A percentile compares a stretch with the other conserved stretches of the same genome.
Evolutionary conservation across 331 rosid species (phyloP).

Genomic region (Rhamnella rubrinervis): DNA sequence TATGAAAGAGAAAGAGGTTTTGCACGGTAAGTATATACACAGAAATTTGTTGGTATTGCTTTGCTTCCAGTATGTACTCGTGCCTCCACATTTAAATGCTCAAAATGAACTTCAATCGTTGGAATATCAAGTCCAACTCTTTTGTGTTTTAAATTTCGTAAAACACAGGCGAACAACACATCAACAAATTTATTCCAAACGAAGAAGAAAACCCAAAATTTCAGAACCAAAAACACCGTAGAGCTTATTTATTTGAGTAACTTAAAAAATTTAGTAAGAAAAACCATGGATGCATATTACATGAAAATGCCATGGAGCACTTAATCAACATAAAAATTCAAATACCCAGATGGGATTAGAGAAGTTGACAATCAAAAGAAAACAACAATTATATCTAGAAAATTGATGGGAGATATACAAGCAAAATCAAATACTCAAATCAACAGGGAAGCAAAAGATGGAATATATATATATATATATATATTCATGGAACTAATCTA

Average conservation of each 20-base stretch:
- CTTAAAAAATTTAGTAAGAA: not conserved
- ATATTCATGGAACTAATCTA: too few species aligned
- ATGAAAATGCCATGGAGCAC: too few species aligned
- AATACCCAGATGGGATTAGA: too few species aligned
- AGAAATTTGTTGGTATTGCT: constrained; percentile 64
- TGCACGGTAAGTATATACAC: not conserved
- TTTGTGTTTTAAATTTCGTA: constrained; percentile 8
- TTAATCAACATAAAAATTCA: too few species aligned
- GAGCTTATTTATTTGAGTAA: too few species aligned
- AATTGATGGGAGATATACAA: too few species aligned
- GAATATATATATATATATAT: too few species aligned
- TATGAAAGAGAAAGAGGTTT: not conserved
- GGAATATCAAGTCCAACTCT: constrained; percentile 78
- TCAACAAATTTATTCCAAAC: not conserved
- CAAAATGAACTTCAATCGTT: constrained; percentile 80
- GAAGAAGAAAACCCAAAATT: not conserved
- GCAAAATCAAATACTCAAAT: too few species aligned
- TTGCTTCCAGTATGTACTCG: constrained; percentile 76
- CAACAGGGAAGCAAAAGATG: too few species aligned
- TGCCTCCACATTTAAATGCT: constrained; percentile 70
- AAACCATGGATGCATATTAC: not conserved
- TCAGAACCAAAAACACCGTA: not conserved
- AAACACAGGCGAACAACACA: not conserved
- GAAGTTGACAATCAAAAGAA: too few species aligned
- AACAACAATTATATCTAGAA: too few species aligned